Percentiles rank a stretch among this genome's conserved stretches.
These are phyloP conservation scores for Xylariaceae sp. DNA, from an alignment of 2,329 filamentous ascomycete genomes.

Conservation along the genomic window DNA sequence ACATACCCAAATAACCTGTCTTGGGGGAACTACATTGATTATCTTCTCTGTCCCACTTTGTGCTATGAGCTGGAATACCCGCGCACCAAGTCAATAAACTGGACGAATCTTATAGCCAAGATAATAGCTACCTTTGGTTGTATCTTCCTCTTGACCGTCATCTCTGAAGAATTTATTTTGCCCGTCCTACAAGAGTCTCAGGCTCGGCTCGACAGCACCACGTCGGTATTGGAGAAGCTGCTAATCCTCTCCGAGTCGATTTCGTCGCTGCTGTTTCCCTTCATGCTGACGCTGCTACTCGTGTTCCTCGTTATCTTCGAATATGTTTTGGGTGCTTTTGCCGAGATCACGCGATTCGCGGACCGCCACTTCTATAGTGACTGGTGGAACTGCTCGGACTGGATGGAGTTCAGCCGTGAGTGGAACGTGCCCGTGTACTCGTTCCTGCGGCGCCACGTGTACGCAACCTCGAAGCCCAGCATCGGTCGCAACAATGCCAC, in stretches of 20 bases:
- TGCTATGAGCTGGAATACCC: conserved; percentile 99
- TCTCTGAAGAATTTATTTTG: conserved; percentile 93
- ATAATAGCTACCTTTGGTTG: conserved; percentile 91
- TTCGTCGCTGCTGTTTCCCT: conserved; percentile 90
- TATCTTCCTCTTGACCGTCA: conserved; percentile 91
- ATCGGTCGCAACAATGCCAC: conserved; percentile 82
- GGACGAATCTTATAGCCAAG: conserved; percentile 83
- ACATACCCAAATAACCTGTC: conserved; percentile 92
- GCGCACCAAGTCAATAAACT: conserved; percentile 75
- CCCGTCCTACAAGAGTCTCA: conserved; percentile 81
- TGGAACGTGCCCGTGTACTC: conserved; percentile 99
- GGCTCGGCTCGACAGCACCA: conserved; percentile 54
- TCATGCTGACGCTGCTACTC: conserved; percentile 93
- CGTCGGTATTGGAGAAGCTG: conserved; percentile 66
- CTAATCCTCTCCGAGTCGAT: conserved; percentile 90
- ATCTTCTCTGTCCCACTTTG: conserved; percentile 88
- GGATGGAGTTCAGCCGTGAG: conserved; percentile 94
- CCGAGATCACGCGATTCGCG: conserved; percentile 90
- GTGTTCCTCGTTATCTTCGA: conserved; percentile 99
- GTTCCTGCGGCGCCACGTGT: conserved; percentile 94
- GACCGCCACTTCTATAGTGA: conserved; percentile 91
- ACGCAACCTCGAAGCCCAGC: conserved; percentile 78
- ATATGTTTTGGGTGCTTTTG: conserved; percentile 92
- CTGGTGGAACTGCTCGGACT: conserved; percentile 81
- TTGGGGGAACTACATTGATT: conserved; percentile 82